Percentiles rank a stretch among this genome's conserved stretches.
These are phyloP conservation scores for Stagonosporopsis vannaccii DNA, from an alignment of 2,329 filamentous ascomycete genomes.

Conservation along the genomic window DNA sequence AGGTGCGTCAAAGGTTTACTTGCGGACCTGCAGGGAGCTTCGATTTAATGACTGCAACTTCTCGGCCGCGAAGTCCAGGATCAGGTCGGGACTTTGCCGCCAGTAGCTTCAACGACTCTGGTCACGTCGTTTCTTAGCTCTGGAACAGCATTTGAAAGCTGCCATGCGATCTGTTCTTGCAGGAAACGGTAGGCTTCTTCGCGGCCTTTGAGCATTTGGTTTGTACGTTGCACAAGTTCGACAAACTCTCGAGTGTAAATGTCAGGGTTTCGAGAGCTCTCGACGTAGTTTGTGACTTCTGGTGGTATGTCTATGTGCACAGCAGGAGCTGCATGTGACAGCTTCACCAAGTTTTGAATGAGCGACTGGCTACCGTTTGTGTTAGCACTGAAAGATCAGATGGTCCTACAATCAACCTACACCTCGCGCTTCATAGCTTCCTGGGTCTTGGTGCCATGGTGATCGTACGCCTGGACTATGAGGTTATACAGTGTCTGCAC, in stretches of 20 bases:
- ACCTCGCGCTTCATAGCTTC: conserved; percentile 66
- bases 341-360: conserved; percentile 61
- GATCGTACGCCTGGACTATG: conserved; percentile 66
- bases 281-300: conserved; percentile 69
- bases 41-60: neutral
- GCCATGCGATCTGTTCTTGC: conserved; percentile 64
- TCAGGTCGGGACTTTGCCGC: conserved; percentile 45
- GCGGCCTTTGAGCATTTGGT: conserved; percentile 69
- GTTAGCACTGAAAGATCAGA: neutral
- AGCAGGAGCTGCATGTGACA: conserved; percentile 58
- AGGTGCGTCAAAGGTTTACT: neutral
- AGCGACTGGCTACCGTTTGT: conserved; percentile 55
- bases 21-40: neutral
- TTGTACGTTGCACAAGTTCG: conserved; percentile 67
- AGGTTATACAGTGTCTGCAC: conserved; percentile 69
- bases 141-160: conserved; percentile 65
- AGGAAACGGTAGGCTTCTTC: conserved; percentile 66
- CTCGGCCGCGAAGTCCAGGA: neutral
- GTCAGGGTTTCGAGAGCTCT: conserved; percentile 69
- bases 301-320: conserved; percentile 64
- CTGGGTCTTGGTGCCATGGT: conserved; percentile 64
- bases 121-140: conserved; percentile 63
- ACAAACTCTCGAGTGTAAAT: conserved; percentile 73
- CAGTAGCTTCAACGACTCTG: conserved; percentile 56
- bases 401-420: conserved; percentile 42